These are phyloP conservation scores for Tylopilus subfusipes DNA, from an alignment of 768 basidiomycete genomes.

Conservation along the genomic window DNA sequence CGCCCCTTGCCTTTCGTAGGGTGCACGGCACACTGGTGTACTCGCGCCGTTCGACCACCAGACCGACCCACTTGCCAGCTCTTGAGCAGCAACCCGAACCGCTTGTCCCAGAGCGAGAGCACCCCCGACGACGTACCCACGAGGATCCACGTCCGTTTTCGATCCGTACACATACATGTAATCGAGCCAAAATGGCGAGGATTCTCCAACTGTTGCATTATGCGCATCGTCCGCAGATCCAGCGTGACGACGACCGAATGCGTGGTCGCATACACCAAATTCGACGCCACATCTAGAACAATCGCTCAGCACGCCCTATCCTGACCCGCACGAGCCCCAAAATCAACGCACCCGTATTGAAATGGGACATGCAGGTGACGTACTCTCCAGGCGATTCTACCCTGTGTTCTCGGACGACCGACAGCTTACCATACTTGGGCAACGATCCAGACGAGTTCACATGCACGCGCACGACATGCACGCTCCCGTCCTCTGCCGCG, in stretches of 20 bases:
- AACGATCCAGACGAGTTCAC: conserved; percentile 60
- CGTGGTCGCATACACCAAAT: conserved; percentile 82
- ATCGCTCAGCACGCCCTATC: background rate
- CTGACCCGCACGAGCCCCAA: background rate
- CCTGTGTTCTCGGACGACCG: conserved; percentile 77
- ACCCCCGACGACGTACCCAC: conserved; percentile 84
- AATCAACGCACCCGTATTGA: conserved; percentile 56
- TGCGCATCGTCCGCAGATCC: conserved; percentile 82
- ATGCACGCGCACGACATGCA: conserved; percentile 83
- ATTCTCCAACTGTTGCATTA: conserved; percentile 75
- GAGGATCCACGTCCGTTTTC: conserved; percentile 82
- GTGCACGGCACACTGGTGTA: conserved; percentile 77
- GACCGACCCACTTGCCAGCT: conserved; percentile 77
- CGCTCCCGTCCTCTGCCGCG: conserved; percentile 78
- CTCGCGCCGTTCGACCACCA: conserved; percentile 50
- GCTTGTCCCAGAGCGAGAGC: conserved; percentile 90
- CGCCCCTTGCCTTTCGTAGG: conserved; percentile 84
- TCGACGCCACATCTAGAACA: conserved; percentile 65
- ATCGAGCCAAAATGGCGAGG: conserved; percentile 86
- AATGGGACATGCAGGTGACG: conserved; percentile 81
- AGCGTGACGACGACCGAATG: conserved; percentile 71
- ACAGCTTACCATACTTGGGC: conserved; percentile 81
- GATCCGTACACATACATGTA: conserved; percentile 79
- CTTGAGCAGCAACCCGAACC: conserved; percentile 85
- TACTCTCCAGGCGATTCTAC: conserved; percentile 73